phyloP scores from a whole-genome alignment of 208 protist species.

The Trypanosoma mega region DNA sequence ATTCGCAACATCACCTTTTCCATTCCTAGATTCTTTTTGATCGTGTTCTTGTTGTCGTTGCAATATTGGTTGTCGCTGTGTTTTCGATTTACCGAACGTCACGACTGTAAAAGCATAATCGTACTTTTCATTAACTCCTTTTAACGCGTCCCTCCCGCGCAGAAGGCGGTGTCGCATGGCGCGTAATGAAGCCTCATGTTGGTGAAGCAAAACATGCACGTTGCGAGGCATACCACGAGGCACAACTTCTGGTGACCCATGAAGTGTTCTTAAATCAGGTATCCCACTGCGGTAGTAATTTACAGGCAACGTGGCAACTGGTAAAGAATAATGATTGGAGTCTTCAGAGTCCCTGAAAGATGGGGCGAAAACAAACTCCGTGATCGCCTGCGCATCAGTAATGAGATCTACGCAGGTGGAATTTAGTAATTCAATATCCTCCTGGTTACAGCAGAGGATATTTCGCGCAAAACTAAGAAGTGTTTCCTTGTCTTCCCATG shows the following conservation, averaged over 20 bases:
- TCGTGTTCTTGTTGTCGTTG: too few species aligned
- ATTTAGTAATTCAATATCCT: constrained; percentile 25
- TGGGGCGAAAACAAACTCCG: constrained; percentile 19
- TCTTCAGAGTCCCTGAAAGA: background rate
- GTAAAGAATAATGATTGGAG: background rate
- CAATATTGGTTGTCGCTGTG: background rate
- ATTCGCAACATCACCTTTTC: constrained; percentile 9
- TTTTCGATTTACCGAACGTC: constrained; percentile 2
- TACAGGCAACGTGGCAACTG: constrained; percentile 3
- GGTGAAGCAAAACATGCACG: background rate
- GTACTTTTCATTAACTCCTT: constrained; percentile 20
- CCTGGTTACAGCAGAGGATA: constrained; percentile 6
- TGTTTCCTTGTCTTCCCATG: constrained; percentile 23
- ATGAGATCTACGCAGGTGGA: constrained; percentile 20
- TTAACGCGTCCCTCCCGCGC: constrained; percentile 7
- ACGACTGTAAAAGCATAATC: constrained; percentile 24
- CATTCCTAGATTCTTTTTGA: too few species aligned
- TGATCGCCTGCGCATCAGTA: constrained; percentile 16
- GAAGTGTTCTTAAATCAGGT: too few species aligned
- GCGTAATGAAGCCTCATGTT: constrained; percentile 9
- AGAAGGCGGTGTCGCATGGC: constrained; percentile 7
- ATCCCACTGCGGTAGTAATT: constrained; percentile 8
- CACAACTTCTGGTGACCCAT: too few species aligned
- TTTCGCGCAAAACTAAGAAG: constrained; percentile 31
- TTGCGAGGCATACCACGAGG: background rate